phyloP scores from a whole-genome alignment of 495 filamentous ascomycete genomes.

The Hypoxylon lienhwacheense region DNA sequence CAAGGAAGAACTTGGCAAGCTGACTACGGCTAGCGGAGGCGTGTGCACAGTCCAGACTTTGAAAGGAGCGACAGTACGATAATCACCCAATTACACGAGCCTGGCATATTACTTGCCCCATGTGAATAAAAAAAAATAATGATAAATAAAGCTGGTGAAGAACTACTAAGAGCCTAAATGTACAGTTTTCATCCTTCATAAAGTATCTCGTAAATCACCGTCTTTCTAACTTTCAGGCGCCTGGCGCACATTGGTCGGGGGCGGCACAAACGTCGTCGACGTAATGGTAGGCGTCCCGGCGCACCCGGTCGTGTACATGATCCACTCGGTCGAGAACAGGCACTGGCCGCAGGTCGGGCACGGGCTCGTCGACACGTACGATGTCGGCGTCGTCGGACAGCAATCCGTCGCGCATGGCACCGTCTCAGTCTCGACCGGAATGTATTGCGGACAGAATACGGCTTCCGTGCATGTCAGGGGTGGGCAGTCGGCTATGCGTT shows the following conservation, averaged over 20 bases:
- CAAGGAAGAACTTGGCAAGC: slow-evolving; percentile 67
- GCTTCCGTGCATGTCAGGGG: slow-evolving; percentile 28
- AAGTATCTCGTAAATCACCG: too few relatives aligned
- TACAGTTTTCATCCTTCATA: slow-evolving; percentile 5
- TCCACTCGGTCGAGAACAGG: slow-evolving; percentile 41
- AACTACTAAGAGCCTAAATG: slow-evolving; percentile 10
- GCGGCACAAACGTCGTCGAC: slow-evolving; percentile 17
- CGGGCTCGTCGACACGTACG: slow-evolving; percentile 29
- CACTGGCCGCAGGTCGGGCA: slow-evolving; percentile 42
- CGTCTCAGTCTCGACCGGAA: slow-evolving; percentile 35
- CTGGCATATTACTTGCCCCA: slow-evolving; percentile 1
- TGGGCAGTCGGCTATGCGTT: slow-evolving; percentile 29
- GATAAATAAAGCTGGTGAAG: slow-evolving; percentile 17
- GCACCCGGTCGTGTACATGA: slow-evolving; percentile 46
- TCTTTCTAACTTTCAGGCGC: neutral
- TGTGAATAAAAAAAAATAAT: slow-evolving; percentile 5
- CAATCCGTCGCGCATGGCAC: slow-evolving; percentile 47
- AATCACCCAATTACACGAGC: slow-evolving; percentile 28
- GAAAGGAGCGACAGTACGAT: slow-evolving; percentile 71
- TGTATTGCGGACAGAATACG: slow-evolving; percentile 32
- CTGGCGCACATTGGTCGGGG: slow-evolving; percentile 19
- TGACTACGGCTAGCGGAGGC: slow-evolving; percentile 70
- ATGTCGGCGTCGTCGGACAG: slow-evolving; percentile 45
- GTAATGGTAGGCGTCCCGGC: slow-evolving; percentile 32
- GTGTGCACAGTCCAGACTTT: slow-evolving; percentile 74